Conservation (phyloP, 176 grass and related monocot genomes). For the Thalia dealbata region DNA sequence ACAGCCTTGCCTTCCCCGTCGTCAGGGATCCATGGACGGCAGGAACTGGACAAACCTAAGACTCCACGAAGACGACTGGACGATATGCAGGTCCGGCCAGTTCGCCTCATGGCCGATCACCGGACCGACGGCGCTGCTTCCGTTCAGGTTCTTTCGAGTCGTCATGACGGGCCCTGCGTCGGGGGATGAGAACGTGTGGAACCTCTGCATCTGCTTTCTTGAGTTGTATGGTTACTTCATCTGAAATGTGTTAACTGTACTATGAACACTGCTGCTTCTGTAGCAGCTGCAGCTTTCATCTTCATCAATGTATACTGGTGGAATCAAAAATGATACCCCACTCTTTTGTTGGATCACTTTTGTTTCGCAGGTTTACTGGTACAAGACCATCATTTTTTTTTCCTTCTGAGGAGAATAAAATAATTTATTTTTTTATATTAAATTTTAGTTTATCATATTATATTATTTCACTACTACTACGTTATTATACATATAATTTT, state of each 20-base stretch:
- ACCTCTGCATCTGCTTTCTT: constrained; percentile 88
- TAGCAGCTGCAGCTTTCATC: neutral
- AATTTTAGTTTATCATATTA: too few species aligned
- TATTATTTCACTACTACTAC: too few species aligned
- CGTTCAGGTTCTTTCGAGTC: constrained; percentile 79
- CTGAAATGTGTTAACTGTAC: too few species aligned
- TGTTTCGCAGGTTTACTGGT: too few species aligned
- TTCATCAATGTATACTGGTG: too few species aligned
- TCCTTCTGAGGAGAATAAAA: too few species aligned
- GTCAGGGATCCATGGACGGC: constrained; percentile 74
- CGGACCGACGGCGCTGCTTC: constrained; percentile 49
- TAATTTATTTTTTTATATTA: too few species aligned
- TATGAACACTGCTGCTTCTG: too few species aligned
- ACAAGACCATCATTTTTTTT: too few species aligned
- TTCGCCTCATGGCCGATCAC: constrained; percentile 74
- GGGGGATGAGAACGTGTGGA: constrained; percentile 30
- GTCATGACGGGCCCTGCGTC: constrained; percentile 32
- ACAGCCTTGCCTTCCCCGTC: neutral
- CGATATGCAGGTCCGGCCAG: constrained; percentile 57
- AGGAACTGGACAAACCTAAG: constrained; percentile 56
- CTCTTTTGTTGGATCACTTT: too few species aligned
- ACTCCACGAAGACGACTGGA: constrained; percentile 55
- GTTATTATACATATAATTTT: too few species aligned
- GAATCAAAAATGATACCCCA: too few species aligned
- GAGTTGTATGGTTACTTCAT: constrained; percentile 90